Evolutionary conservation across 2,329 filamentous ascomycete species (phyloP).

Genomic region (Pyricularia pennisetigena): DNA sequence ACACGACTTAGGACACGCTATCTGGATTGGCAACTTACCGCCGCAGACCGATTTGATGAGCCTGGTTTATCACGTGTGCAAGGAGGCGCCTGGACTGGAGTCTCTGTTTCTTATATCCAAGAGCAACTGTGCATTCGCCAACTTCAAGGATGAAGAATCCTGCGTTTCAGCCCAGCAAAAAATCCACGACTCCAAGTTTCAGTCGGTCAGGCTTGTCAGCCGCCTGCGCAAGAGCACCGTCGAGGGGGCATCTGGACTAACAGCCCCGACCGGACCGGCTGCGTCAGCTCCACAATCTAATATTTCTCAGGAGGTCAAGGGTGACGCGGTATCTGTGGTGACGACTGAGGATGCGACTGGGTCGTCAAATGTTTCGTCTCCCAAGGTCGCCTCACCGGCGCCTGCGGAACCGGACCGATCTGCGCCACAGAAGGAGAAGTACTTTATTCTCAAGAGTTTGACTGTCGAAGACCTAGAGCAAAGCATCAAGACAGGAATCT

Average conservation of each 20-base stretch:
- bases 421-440: slow-evolving; percentile 53
- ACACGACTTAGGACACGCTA: slow-evolving; percentile 59
- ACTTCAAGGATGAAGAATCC: slow-evolving; percentile 72
- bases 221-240: slow-evolving; percentile 55
- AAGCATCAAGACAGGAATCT: slow-evolving; percentile 79
- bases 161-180: slow-evolving; percentile 70
- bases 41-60: slow-evolving; percentile 72
- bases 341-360: not conserved
- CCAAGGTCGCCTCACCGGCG: not conserved
- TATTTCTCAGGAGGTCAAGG: slow-evolving; percentile 5
- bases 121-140: slow-evolving; percentile 95
- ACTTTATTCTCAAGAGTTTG: slow-evolving; percentile 88
- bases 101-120: slow-evolving; percentile 93
- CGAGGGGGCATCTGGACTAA: slow-evolving; percentile 33
- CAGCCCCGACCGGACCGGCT: slow-evolving; percentile 42
- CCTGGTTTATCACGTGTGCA: slow-evolving; percentile 85
- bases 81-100: slow-evolving; percentile 68
- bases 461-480: slow-evolving; percentile 84
- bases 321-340: not conserved
- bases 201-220: slow-evolving; percentile 77
- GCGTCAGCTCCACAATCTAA: slow-evolving; percentile 21
- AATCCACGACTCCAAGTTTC: slow-evolving; percentile 85
- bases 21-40: slow-evolving; percentile 94
- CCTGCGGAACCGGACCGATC: not conserved
- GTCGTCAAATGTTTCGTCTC: not conserved